Evolutionary conservation across 345 rosid species (phyloP).

Genomic region (Eucalyptus decipiens): DNA sequence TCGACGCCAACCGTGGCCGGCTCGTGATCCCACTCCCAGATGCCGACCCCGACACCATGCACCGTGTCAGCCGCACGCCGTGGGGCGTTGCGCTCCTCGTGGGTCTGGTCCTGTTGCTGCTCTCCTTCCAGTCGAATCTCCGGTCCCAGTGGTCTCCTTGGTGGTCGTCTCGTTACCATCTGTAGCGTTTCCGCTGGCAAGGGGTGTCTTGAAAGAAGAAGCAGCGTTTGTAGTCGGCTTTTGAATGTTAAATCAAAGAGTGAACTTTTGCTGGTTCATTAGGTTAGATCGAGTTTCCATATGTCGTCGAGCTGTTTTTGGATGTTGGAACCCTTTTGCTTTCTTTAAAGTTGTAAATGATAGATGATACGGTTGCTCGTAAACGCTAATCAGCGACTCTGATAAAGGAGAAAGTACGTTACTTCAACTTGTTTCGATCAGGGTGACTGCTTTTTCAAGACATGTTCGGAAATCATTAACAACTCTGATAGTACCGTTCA

Average conservation of each 20-base stretch:
- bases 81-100: conserved; percentile 51
- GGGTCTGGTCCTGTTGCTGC: conserved; percentile 37
- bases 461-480: neutral
- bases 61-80: conserved; percentile 22
- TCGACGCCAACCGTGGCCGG: conserved; percentile 8
- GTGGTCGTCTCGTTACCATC: neutral
- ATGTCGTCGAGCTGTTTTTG: neutral
- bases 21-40: conserved; percentile 8
- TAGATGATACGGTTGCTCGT: neutral
- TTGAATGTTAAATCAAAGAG: neutral
- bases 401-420: neutral
- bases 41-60: conserved; percentile 3
- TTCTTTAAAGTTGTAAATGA: neutral
- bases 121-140: conserved; percentile 50
- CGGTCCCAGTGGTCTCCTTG: conserved; percentile 56
- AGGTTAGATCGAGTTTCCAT: neutral
- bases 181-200: neutral
- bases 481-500: neutral
- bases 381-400: neutral
- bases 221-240: neutral
- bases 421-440: neutral
- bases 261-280: neutral
- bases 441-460: neutral
- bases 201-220: neutral
- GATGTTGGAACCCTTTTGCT: neutral